Conservation (phyloP, 2,329 filamentous ascomycete species). For the Ophiostoma himal-ulmi region DNA sequence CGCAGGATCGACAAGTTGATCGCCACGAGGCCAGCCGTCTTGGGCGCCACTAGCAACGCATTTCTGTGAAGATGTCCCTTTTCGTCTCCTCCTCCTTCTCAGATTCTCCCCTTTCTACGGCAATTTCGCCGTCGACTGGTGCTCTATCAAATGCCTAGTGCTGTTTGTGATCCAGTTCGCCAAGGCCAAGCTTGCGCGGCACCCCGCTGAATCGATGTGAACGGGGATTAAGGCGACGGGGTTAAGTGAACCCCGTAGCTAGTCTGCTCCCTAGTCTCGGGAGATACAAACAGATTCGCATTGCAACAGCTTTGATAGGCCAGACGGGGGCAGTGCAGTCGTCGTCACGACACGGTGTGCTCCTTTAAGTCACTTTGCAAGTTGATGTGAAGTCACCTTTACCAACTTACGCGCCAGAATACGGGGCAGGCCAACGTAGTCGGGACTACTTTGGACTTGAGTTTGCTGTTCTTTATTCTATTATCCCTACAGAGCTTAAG, state of each 20-base stretch:
- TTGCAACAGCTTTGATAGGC: background rate
- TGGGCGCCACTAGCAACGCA: background rate
- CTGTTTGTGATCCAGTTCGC: constrained; percentile 1
- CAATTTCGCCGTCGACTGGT: background rate
- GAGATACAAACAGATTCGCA: background rate
- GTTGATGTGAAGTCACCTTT: background rate
- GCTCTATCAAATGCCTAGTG: background rate
- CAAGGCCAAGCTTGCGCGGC: constrained; percentile 4
- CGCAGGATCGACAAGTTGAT: background rate
- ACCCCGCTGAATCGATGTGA: background rate
- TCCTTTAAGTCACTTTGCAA: background rate
- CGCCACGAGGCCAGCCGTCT: background rate
- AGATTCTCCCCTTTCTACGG: background rate
- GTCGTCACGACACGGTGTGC: background rate
- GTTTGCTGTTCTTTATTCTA: background rate
- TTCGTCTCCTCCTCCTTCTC: background rate
- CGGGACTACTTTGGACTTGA: background rate
- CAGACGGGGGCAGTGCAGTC: background rate
- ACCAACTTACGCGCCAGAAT: background rate
- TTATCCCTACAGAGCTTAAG: background rate
- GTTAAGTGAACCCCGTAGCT: background rate
- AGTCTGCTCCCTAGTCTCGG: background rate
- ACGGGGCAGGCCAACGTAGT: background rate
- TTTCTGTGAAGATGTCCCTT: background rate
- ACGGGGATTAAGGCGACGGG: constrained; percentile 9